Evolutionary conservation across 495 filamentous ascomycete species (phyloP).

Genomic region (Trichoderma erinaceum): DNA sequence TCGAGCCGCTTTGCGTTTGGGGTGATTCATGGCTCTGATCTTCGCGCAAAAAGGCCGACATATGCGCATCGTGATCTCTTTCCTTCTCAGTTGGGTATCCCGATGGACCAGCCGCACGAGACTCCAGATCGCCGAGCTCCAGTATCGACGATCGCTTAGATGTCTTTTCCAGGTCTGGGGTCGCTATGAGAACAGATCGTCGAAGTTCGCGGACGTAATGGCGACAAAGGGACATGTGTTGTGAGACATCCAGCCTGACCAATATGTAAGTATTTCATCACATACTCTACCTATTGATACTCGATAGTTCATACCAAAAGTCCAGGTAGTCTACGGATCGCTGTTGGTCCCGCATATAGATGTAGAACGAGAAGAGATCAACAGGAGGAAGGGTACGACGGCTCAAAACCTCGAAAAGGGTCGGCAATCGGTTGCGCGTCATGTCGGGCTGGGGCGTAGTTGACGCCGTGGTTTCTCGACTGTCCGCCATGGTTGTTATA

Average conservation of each 20-base stretch:
- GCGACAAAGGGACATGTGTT: conserved; percentile 96
- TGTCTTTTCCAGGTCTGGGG: conserved; percentile 79
- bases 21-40: conserved; percentile 56
- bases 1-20: conserved; percentile 55
- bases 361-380: conserved; percentile 97
- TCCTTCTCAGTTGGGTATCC: conserved; percentile 51
- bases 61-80: conserved; percentile 68
- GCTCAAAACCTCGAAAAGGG: conserved; percentile 89
- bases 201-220: conserved; percentile 96
- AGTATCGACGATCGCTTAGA: conserved; percentile 81
- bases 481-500: conserved; percentile 30
- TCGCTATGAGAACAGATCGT: conserved; percentile 85
- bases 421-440: conserved; percentile 77
- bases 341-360: conserved; percentile 98
- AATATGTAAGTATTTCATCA: conserved; percentile 16
- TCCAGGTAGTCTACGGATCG: conserved; percentile 96
- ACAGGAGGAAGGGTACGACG: conserved; percentile 86
- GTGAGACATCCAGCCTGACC: conserved; percentile 92
- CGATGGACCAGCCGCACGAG: conserved; percentile 47
- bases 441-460: conserved; percentile 42
- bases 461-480: conserved; percentile 22
- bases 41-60: conserved; percentile 85
- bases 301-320: conserved; percentile 67
- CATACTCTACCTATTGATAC: conserved; percentile 16
- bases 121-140: conserved; percentile 63